Percentiles rank a stretch among this genome's conserved stretches.
phyloP scores from a whole-genome alignment of 2,329 filamentous ascomycete species.

The Arthroderma sp. region DNA sequence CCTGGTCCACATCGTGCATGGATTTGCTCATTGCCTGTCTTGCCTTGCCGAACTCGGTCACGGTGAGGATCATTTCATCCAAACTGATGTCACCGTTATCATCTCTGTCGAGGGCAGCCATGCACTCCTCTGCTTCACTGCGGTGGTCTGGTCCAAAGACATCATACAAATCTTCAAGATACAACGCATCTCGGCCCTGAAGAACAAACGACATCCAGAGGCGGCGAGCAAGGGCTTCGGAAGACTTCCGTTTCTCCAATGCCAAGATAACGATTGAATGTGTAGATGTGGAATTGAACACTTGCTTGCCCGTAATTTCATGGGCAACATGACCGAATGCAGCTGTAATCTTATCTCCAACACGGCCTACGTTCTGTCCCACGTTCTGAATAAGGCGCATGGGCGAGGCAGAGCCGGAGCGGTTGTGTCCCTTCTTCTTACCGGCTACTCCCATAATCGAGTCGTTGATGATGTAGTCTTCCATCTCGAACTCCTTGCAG shows the following conservation, averaged over 20 bases:
- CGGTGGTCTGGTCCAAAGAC: slow-evolving; percentile 67
- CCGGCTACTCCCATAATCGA: slow-evolving; percentile 48
- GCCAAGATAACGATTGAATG: slow-evolving; percentile 85
- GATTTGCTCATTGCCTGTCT: slow-evolving; percentile 80
- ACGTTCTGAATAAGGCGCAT: slow-evolving; percentile 65
- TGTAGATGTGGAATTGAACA: slow-evolving; percentile 83
- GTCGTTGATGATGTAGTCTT: slow-evolving; percentile 86
- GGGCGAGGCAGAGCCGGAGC: slow-evolving; percentile 57
- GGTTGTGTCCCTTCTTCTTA: slow-evolving; percentile 38
- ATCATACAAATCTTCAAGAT: slow-evolving; percentile 69
- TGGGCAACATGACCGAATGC: slow-evolving; percentile 87
- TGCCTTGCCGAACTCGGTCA: slow-evolving; percentile 71
- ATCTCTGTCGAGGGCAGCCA: slow-evolving; percentile 68
- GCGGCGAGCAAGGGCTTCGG: slow-evolving; percentile 83
- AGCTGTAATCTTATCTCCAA: slow-evolving; percentile 88
- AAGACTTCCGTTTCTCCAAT: slow-evolving; percentile 68
- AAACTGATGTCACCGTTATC: slow-evolving; percentile 87
- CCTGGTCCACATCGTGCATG: slow-evolving; percentile 96
- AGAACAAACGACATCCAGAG: slow-evolving; percentile 98
- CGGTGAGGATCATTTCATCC: slow-evolving; percentile 85
- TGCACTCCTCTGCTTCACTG: slow-evolving; percentile 74
- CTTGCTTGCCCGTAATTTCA: slow-evolving; percentile 88
- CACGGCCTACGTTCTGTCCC: slow-evolving; percentile 59
- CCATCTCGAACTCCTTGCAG: slow-evolving; percentile 77
- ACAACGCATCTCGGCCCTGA: slow-evolving; percentile 71